Evolutionary conservation across 2,329 filamentous ascomycete genomes (phyloP).

Genomic region (Penicillium glabrum): DNA sequence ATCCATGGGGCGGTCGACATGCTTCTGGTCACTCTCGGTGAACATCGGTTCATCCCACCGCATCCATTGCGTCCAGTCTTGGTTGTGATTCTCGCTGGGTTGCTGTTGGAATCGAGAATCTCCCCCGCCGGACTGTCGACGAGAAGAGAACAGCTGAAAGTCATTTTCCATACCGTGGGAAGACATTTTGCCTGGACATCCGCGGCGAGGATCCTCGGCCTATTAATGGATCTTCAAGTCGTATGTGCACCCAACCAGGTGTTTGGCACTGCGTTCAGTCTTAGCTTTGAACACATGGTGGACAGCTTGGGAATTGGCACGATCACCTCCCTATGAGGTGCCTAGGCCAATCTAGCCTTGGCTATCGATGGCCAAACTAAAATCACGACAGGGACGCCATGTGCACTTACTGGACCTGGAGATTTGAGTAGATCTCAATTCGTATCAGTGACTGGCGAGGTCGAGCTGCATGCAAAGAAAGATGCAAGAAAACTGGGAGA

Average conservation of each 20-base stretch:
- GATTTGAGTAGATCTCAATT: neutral
- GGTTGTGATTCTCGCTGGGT: constrained; percentile 28
- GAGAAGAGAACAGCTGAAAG: constrained; percentile 36
- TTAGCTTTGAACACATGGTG: neutral
- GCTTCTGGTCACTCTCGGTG: constrained; percentile 28
- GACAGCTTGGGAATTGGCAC: neutral
- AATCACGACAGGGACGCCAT: neutral
- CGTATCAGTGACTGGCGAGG: neutral
- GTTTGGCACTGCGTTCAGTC: neutral
- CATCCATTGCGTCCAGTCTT: constrained; percentile 49
- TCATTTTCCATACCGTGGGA: constrained; percentile 30
- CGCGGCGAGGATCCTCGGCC: neutral
- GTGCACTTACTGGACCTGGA: neutral
- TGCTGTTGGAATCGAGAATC: constrained; percentile 20
- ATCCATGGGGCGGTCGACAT: constrained; percentile 24
- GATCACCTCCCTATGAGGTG: neutral
- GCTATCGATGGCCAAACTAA: neutral
- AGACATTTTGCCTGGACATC: constrained; percentile 21
- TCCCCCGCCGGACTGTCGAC: constrained; percentile 17
- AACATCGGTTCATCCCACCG: constrained; percentile 43
- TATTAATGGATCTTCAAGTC: neutral
- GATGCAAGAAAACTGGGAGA: constrained; percentile 2
- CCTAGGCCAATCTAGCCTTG: neutral
- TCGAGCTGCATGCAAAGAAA: neutral
- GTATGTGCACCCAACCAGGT: neutral